phyloP scores from a whole-genome alignment of 169 alveolate species.

The Miamiensis avidus region DNA sequence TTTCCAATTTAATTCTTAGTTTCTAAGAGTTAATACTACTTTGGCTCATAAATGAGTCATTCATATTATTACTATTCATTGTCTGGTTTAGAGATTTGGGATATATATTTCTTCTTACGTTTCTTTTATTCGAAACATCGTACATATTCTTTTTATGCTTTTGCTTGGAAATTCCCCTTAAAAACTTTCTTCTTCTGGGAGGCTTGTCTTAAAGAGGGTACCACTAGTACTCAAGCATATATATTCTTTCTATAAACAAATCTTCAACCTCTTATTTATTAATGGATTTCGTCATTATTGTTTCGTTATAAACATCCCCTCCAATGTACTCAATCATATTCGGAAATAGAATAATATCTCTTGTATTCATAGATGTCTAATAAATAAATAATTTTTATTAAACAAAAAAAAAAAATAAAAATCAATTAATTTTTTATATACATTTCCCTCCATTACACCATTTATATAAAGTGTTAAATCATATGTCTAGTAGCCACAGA shows the following conservation, averaged over 20 bases:
- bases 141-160: too few species aligned
- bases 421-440: too few species aligned
- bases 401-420: too few species aligned
- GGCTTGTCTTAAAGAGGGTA: neutral
- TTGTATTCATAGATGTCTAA: neutral
- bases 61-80: neutral
- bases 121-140: neutral
- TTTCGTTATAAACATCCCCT: neutral
- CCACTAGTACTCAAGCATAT: neutral
- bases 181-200: neutral
- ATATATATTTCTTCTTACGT: neutral
- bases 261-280: neutral
- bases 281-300: neutral
- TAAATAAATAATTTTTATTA: too few species aligned
- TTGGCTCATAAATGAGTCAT: neutral
- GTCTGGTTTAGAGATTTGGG: neutral
- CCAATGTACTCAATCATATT: neutral
- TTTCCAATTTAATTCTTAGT: neutral
- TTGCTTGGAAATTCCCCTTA: too few species aligned
- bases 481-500: neutral
- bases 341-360: neutral
- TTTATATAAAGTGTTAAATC: too few species aligned
- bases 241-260: neutral
- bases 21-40: neutral
- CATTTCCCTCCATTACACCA: too few species aligned